Conservation (phyloP, 129 eudicot species). For the Ambrosia trifida region DNA sequence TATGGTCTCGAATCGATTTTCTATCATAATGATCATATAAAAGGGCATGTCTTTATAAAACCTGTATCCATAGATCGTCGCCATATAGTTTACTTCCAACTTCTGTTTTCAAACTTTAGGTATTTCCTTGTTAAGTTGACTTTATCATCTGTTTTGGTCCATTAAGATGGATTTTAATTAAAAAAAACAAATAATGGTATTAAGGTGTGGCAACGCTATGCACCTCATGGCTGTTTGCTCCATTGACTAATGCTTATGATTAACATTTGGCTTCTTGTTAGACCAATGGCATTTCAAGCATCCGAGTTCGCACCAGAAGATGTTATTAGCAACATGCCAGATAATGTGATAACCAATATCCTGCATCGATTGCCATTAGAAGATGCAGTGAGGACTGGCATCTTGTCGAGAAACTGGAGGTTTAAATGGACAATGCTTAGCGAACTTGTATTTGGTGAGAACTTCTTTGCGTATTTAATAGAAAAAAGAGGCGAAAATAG, state of each 20-base stretch:
- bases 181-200: too few relatives aligned
- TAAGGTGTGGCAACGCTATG: background rate
- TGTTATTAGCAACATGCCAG: conserved; percentile 14
- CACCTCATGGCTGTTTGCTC: background rate
- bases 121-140: too few relatives aligned
- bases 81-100: too few relatives aligned
- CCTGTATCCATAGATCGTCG: too few relatives aligned
- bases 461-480: background rate
- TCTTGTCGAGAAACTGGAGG: conserved; percentile 21
- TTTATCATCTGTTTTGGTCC: too few relatives aligned
- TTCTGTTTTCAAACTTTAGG: too few relatives aligned
- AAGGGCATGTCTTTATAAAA: too few relatives aligned
- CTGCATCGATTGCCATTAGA: conserved; percentile 6
- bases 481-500: background rate
- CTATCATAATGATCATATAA: too few relatives aligned
- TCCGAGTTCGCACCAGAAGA: background rate
- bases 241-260: background rate
- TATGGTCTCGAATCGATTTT: too few relatives aligned
- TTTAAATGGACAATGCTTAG: conserved; percentile 12
- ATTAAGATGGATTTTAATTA: too few relatives aligned
- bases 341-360: conserved; percentile 5
- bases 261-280: background rate
- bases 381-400: conserved; percentile 7
- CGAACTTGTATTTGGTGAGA: background rate
- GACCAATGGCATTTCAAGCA: background rate